phyloP scores from a whole-genome alignment of 1,284 basidiomycete genomes.

The Leccinum cinnamomeum region DNA sequence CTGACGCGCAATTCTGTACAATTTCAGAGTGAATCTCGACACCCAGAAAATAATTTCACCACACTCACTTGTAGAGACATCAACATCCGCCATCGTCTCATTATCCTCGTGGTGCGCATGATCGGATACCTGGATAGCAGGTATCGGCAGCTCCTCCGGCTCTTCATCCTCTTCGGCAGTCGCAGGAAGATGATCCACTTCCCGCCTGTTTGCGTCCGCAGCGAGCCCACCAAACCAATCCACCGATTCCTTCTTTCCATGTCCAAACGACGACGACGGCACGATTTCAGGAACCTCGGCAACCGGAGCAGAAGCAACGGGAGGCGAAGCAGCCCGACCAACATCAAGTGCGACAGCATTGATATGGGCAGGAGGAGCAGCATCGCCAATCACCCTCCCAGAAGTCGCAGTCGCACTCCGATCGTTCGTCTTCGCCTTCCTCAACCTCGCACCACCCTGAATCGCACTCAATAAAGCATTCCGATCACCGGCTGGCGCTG shows the following conservation, averaged over 20 bases:
- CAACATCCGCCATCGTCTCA: slow-evolving; percentile 77
- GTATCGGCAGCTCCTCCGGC: slow-evolving; percentile 37
- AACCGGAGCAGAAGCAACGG: slow-evolving; percentile 15
- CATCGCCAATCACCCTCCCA: slow-evolving; percentile 79
- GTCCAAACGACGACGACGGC: slow-evolving; percentile 18
- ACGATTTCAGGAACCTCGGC: slow-evolving; percentile 14
- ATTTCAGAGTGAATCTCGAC: neutral
- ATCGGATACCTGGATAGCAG: slow-evolving; percentile 59
- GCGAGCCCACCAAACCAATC: slow-evolving; percentile 94
- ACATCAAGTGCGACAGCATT: slow-evolving; percentile 39
- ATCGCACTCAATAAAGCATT: slow-evolving; percentile 81
- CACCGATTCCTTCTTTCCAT: slow-evolving; percentile 75
- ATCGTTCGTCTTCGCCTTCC: slow-evolving; percentile 83
- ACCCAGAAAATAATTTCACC: neutral
- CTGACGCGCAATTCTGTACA: slow-evolving; percentile 67
- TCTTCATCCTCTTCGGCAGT: slow-evolving; percentile 55
- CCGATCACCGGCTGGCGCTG: slow-evolving; percentile 49
- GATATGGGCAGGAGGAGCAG: slow-evolving; percentile 73
- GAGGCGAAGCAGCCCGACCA: slow-evolving; percentile 36
- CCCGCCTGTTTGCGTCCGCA: slow-evolving; percentile 55
- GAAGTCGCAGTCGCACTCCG: slow-evolving; percentile 69
- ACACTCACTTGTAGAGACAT: slow-evolving; percentile 59
- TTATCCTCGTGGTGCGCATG: slow-evolving; percentile 36
- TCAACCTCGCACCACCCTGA: slow-evolving; percentile 74
- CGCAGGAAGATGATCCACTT: slow-evolving; percentile 48